Base-by-base conservation (phyloP, 257 asterid species). In the Haberlea rhodopensis region DNA sequence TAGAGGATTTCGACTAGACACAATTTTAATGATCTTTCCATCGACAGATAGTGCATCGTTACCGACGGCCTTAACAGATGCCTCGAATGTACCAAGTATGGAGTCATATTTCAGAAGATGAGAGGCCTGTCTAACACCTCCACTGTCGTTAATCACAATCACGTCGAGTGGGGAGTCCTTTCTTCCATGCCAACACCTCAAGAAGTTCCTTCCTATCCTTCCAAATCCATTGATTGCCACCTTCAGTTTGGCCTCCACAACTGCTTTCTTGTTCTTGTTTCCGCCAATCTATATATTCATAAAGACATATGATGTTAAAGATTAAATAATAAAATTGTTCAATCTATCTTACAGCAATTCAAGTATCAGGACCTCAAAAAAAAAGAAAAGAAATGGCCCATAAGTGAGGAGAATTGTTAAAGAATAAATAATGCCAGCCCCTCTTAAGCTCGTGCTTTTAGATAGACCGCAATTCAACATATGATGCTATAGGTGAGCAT, bases 61-160 rank as follows among this genome's bases (percentile, higher is more conserved):
- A 37, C 96, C 96, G 1, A 68, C 87, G 0, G 97, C 95, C 73
- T 92, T 79, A 66, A 92, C 98, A 6, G 84, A 88, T 15, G 98
- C 97, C 2, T 85, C 89, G 32, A 92, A 92, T 78, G 81, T 92
- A 28, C 98, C 97, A 37, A 89, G 98, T n/a, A 80, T 92, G 62
- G 98, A 92, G 80, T 92, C 98, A 67, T 92, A 92, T 51, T 91
- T 92, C 79, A 92, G 94, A 68, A 92, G 97, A 86, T 92, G 97
- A 58, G 97, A 83, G 31, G 98, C 98, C 71, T 92, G 98, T 71
- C 87, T 92, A n/a, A 89, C 94, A 40, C 98, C 98, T 0, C 98
- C 97, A 10, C 94, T 84, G 87, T 92, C 98, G 71, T 92, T 92
- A 52, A 92, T 76, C 79, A 83, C 97, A 19, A 92, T 78, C 29